Evolutionary conservation across 257 asterid species (phyloP).

Genomic region (Eucommia ulmoides): DNA sequence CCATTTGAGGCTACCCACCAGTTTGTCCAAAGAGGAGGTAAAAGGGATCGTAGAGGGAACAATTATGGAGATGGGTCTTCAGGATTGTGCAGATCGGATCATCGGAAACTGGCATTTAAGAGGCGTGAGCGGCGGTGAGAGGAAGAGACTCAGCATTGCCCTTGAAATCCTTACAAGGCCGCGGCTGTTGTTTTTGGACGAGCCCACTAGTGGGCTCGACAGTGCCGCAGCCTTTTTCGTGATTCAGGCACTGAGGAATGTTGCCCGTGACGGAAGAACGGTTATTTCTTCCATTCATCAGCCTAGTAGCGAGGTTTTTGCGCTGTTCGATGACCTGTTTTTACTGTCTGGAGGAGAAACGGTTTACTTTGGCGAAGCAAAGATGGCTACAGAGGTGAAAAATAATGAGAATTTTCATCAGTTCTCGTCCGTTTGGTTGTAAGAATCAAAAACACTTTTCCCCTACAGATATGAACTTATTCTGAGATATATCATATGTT

Average conservation of each 20-base stretch:
- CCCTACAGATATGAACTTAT: too few relatives aligned
- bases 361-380: slow-evolving; percentile 83
- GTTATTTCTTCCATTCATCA: slow-evolving; percentile 91
- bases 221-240: slow-evolving; percentile 95
- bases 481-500: too few relatives aligned
- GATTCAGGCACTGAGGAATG: slow-evolving; percentile 68
- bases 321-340: slow-evolving; percentile 81
- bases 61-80: slow-evolving; percentile 79
- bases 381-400: slow-evolving; percentile 68
- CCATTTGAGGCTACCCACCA: slow-evolving; percentile 61
- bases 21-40: slow-evolving; percentile 36
- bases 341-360: slow-evolving; percentile 78
- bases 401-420: too few relatives aligned
- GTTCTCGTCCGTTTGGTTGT: too few relatives aligned
- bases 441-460: too few relatives aligned
- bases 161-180: slow-evolving; percentile 81
- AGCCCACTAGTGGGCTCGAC: slow-evolving; percentile 92
- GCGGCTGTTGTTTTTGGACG: slow-evolving; percentile 77
- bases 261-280: slow-evolving; percentile 86
- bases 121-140: slow-evolving; percentile 94
- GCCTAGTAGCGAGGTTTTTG: slow-evolving; percentile 92
- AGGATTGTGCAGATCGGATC: slow-evolving; percentile 67
- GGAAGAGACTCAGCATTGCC: slow-evolving; percentile 80
- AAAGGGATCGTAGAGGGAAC: slow-evolving; percentile 55
- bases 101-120: slow-evolving; percentile 82